These are phyloP conservation scores for Nemania sp. DNA, from an alignment of 2,329 filamentous ascomycete genomes.

Conservation along the genomic window DNA sequence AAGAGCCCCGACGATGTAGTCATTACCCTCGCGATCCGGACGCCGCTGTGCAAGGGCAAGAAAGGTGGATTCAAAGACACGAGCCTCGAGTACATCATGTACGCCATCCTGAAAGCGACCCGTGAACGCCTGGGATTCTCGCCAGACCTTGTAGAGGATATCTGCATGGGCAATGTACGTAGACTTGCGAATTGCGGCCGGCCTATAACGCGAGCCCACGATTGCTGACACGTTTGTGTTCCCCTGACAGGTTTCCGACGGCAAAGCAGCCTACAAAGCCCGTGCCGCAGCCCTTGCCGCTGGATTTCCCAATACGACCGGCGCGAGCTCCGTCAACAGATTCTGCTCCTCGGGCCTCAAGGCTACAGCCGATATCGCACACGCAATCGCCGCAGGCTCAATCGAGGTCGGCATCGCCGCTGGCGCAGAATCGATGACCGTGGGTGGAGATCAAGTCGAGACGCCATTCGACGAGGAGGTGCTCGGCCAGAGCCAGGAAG, in stretches of 20 bases:
- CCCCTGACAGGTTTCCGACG: slow-evolving; percentile 69
- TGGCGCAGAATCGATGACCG: slow-evolving; percentile 87
- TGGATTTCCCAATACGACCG: slow-evolving; percentile 88
- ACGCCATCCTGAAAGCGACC: slow-evolving; percentile 79
- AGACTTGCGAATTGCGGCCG: neutral
- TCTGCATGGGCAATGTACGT: slow-evolving; percentile 86
- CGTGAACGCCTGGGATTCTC: slow-evolving; percentile 75
- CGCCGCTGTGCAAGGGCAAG: slow-evolving; percentile 82
- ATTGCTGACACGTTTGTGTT: slow-evolving; percentile 4
- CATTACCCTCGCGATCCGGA: slow-evolving; percentile 89
- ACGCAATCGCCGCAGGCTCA: slow-evolving; percentile 76
- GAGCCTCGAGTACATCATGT: slow-evolving; percentile 81
- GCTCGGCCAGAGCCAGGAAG: slow-evolving; percentile 71
- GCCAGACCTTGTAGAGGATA: slow-evolving; percentile 82
- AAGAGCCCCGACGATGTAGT: slow-evolving; percentile 97
- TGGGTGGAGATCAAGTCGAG: slow-evolving; percentile 70
- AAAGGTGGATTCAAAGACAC: slow-evolving; percentile 98
- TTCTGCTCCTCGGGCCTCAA: slow-evolving; percentile 98
- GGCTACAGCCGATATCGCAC: slow-evolving; percentile 91
- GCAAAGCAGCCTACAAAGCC: slow-evolving; percentile 86
- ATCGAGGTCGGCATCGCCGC: slow-evolving; percentile 89
- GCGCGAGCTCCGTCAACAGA: slow-evolving; percentile 82
- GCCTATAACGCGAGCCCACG: neutral
- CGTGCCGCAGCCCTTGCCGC: slow-evolving; percentile 88
- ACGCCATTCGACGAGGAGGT: slow-evolving; percentile 79